A percentile compares a stretch with the other conserved stretches of the same genome.
Conservation (phyloP, 2,329 filamentous ascomycete species). For the Talaromyces sp. region DNA sequence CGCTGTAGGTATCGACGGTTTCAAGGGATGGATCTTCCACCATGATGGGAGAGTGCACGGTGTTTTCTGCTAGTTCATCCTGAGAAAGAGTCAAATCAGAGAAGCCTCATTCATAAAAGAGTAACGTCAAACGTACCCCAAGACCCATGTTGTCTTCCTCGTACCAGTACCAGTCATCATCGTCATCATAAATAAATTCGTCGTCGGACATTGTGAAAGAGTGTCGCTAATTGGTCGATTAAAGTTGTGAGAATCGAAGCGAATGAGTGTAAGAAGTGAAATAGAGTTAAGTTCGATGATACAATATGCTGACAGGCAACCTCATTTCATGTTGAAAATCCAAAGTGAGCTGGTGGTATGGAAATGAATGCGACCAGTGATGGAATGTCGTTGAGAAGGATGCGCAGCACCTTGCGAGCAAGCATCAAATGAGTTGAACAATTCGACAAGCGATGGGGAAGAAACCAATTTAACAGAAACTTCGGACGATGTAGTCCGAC, state of each 20-base stretch:
- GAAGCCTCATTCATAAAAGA: not conserved
- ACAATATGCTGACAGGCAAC: not conserved
- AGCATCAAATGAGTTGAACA: not conserved
- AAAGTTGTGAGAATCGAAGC: not conserved
- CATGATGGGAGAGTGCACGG: conserved; percentile 39
- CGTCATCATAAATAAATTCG: conserved; percentile 37
- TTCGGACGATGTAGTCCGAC: not conserved
- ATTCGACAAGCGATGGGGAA: not conserved
- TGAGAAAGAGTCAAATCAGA: conserved; percentile 17
- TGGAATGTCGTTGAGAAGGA: not conserved
- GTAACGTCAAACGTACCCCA: conserved; percentile 25
- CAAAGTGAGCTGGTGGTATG: not conserved
- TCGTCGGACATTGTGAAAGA: conserved; percentile 35
- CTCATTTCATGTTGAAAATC: not conserved
- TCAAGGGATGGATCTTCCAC: conserved; percentile 40
- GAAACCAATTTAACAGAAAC: not conserved
- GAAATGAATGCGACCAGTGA: not conserved
- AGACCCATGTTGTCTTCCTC: conserved; percentile 36
- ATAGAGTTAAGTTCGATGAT: not conserved
- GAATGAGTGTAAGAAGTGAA: not conserved
- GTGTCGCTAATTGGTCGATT: not conserved
- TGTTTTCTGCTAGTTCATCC: conserved; percentile 44
- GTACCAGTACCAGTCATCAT: conserved; percentile 31
- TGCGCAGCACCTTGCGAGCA: conserved; percentile 9
- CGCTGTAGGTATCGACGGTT: conserved; percentile 39